Evolutionary conservation across 2,329 filamentous ascomycete genomes (phyloP), one percentile per base, ranked within the genome.

Genomic region (Ascochyta lentis): DNA sequence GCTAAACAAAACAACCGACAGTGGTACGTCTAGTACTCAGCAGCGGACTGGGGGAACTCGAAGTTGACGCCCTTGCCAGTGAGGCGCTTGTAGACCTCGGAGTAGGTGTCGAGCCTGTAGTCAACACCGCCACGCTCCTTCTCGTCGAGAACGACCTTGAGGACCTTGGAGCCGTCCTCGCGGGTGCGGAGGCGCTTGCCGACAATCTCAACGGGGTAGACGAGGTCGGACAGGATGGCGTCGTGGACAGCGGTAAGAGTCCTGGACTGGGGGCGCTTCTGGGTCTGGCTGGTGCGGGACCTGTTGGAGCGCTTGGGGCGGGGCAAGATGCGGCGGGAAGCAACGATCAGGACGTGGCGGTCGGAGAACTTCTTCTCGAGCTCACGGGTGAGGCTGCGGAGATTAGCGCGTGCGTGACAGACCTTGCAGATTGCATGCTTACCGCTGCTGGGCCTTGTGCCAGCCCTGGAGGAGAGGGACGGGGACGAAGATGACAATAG

Each of bases 311-410:
- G 93, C 91, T 97, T 97, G 81, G 95, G 95, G 81, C 93, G 92
- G 80, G 95, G 94, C 64, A 99, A 88, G 77, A 99, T 99, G 83
- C 95, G 95, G 87, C 95, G 95, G 78, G 94, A 96, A 75, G 95
- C 95, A 76, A 99, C 90, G 88, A 99, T 92, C 81, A 99, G 86
- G 81, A 99, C 95, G 83, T 99, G 95, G 83, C 95, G 95, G 88
- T 99, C 95, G 68, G 95, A 98, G 92, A 99, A 99, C 87, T 99
- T 99, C 92, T 99, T 99, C 90, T 99, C 95, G 79, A 99, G 93
- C 88, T 99, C 95, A 84, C 95, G 95, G 83, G 95, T 99, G 79
- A 99, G 89, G 80, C 94, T 98, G 64, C 13, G 65, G 41, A 6
- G 19, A 45, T 66, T 40, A 65, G 65, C 41, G 38, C 8, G 10